A percentile compares a stretch with the other conserved stretches of the same genome.
These are phyloP conservation scores for Hypoxylon crocopeplum DNA, from an alignment of 495 filamentous ascomycete genomes.

Conservation along the genomic window DNA sequence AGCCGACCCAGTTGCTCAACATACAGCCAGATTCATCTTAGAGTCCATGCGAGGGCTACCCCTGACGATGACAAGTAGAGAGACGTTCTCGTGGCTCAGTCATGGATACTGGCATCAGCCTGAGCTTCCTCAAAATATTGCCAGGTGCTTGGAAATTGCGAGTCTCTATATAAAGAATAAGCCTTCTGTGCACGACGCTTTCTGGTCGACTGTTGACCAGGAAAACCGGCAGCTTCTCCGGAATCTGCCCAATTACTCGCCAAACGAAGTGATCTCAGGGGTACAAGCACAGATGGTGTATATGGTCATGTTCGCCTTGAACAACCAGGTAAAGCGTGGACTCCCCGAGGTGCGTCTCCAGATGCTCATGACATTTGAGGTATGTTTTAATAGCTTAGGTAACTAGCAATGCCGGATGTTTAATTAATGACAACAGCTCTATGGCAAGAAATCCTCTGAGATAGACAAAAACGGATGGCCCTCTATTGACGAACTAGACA, in stretches of 20 bases:
- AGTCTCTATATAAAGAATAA: constrained; percentile 2
- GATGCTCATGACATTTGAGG: constrained; percentile 33
- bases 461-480: background rate
- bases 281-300: constrained; percentile 27
- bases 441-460: constrained; percentile 7
- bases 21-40: constrained; percentile 26
- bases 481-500: constrained; percentile 11
- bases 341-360: constrained; percentile 18
- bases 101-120: constrained; percentile 35
- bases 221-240: constrained; percentile 22
- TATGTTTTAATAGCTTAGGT: background rate
- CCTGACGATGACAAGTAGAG: constrained; percentile 25
- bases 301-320: constrained; percentile 25
- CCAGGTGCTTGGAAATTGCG: constrained; percentile 20
- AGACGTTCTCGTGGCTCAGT: constrained; percentile 27
- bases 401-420: background rate
- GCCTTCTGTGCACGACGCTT: background rate
- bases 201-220: constrained; percentile 16
- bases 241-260: background rate
- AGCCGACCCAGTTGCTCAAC: constrained; percentile 24
- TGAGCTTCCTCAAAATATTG: constrained; percentile 20
- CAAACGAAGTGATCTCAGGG: constrained; percentile 5
- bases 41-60: constrained; percentile 30
- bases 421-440: constrained; percentile 5
- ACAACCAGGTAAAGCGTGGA: background rate